Base-by-base conservation (phyloP, 306 rosid species). In the Dicorynia guianensis region DNA sequence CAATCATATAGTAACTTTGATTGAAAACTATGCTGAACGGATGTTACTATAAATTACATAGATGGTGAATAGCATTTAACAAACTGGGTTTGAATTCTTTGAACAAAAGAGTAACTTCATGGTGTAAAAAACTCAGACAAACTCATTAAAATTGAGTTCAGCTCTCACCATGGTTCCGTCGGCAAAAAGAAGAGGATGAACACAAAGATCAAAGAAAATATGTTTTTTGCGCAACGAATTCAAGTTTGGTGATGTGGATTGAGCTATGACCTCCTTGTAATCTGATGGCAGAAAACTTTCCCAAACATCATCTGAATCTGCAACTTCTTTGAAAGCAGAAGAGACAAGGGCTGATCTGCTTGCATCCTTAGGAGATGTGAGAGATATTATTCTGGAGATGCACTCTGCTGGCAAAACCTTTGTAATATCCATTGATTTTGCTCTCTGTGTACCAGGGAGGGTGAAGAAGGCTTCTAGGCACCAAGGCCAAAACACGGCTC, bases 301-400 rank as follows among this genome's bases (percentile, higher is more conserved):
- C 66, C 76, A 71, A 11, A 56, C 55, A 10, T 1, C 5, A 42
- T 71, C 65, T 46, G 66, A 71, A 20, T 44, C 54, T 71, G 17
- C 66, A 4, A 43, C 55, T 13, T 3, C 12, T 20, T 36, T 10
- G 55, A 71, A 71, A 25, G 39, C 14, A 9, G 33, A 15, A 6
- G 76, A 56, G 40, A 56, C 66, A 14, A 47, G 10, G 1, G 56
- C 42, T 25, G 5, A 12, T 15, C 76, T 71, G 39, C 66, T 56
- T 6, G 76, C 76, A 14, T 71, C 76, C 53, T n/a, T 43, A 2
- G 66, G 76, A 10, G 76, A 71, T 71, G n/a, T n/a, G 6, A 56
- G 20, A 11, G 66, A 71, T 13, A 71, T 56, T 3, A 71, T 71
- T 1, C 5, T 56, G 36, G 76, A n/a, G 13, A 71, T 25, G 56